Evolutionary conservation across 2,329 filamentous ascomycete species (phyloP).

Genomic region (Monascus ruber): DNA sequence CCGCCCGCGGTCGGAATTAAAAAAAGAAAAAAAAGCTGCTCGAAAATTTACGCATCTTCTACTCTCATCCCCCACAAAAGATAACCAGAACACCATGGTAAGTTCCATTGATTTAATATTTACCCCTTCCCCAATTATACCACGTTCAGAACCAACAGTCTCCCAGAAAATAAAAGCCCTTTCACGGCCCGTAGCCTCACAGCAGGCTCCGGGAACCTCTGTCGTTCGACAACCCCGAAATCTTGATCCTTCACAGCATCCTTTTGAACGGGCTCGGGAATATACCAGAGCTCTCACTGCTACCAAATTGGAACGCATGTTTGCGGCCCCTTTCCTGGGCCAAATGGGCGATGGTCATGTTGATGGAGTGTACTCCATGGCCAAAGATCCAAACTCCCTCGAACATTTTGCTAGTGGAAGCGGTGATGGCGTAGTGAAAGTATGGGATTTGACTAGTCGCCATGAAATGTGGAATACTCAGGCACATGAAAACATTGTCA

Average conservation of each 20-base stretch:
- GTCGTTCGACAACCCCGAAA: conserved; percentile 37
- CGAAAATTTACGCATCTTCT: conserved; percentile 7
- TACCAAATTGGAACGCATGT: conserved; percentile 88
- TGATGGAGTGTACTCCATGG: conserved; percentile 74
- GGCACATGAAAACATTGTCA: conserved; percentile 89
- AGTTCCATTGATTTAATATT: conserved; percentile 4
- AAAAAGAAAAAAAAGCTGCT: conserved; percentile 20
- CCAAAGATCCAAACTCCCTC: conserved; percentile 65
- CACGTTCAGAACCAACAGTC: background rate
- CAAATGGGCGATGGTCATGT: conserved; percentile 86
- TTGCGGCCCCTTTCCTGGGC: conserved; percentile 69
- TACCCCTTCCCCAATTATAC: conserved; percentile 2
- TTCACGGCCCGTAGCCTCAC: conserved; percentile 34
- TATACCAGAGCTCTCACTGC: conserved; percentile 71
- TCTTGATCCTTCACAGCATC: conserved; percentile 75
- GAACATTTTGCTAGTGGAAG: conserved; percentile 70
- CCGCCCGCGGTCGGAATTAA: conserved; percentile 7
- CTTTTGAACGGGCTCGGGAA: conserved; percentile 82
- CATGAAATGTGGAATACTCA: conserved; percentile 66
- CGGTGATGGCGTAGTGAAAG: conserved; percentile 87
- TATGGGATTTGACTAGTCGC: conserved; percentile 67
- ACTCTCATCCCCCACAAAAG: conserved; percentile 1
- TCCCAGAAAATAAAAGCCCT: conserved; percentile 47
- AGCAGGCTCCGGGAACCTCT: conserved; percentile 36
- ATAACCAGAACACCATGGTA: conserved; percentile 17